Evolutionary conservation across 1,284 basidiomycete genomes (phyloP).

Genomic region (Cryptococcus maquisensis): DNA sequence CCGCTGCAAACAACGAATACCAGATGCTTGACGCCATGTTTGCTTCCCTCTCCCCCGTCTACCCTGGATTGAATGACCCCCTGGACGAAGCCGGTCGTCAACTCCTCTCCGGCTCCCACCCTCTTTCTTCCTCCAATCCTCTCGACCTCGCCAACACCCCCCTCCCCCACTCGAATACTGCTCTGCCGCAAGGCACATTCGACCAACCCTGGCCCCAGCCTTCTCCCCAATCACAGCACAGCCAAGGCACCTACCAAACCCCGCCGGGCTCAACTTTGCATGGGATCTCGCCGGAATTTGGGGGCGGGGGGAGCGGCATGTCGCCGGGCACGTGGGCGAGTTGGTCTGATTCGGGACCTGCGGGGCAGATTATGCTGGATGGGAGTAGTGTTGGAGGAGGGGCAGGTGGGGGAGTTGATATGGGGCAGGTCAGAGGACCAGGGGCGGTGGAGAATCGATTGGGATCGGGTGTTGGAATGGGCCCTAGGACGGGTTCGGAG

Average conservation of each 20-base stretch:
- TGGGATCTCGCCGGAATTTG: too few relatives aligned
- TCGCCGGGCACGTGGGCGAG: background rate
- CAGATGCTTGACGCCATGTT: constrained; percentile 47
- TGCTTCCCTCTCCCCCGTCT: constrained; percentile 36
- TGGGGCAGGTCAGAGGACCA: background rate
- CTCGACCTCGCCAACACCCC: constrained; percentile 1
- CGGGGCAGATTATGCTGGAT: constrained; percentile 4
- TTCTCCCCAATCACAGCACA: constrained; percentile 1
- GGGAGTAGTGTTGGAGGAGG: background rate
- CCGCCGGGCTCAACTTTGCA: too few relatives aligned
- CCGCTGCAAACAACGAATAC: constrained; percentile 26
- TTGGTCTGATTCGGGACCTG: background rate
- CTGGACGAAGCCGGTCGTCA: constrained; percentile 17
- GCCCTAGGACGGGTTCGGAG: constrained; percentile 37
- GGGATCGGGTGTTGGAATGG: background rate
- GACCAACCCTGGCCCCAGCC: constrained; percentile 16
- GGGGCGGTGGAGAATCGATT: background rate
- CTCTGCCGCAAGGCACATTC: background rate
- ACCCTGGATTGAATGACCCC: constrained; percentile 15
- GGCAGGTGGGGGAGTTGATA: background rate
- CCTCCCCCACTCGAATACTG: background rate
- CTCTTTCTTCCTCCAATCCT: too few relatives aligned
- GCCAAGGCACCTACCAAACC: too few relatives aligned
- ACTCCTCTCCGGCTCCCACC: background rate
- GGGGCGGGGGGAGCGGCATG: background rate